phyloP scores from a whole-genome alignment of 345 rosid species.

The Eutrema japonicum region DNA sequence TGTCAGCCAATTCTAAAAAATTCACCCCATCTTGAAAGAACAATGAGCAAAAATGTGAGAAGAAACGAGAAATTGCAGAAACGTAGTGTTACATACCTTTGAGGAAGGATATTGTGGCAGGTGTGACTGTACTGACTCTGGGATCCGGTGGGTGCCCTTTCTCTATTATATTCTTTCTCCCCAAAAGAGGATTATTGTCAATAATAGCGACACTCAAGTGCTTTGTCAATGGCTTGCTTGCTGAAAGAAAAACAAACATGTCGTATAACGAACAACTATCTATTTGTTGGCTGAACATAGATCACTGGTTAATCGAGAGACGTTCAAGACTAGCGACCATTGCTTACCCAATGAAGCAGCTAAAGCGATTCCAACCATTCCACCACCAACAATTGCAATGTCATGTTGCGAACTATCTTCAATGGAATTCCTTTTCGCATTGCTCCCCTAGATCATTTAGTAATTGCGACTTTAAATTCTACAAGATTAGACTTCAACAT shows the following conservation, averaged over 20 bases:
- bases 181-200: conserved; percentile 81
- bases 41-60: neutral
- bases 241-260: conserved; percentile 53
- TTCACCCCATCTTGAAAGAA: neutral
- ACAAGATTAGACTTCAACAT: neutral
- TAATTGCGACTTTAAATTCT: conserved; percentile 5
- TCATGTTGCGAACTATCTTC: conserved; percentile 57
- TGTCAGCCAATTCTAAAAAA: conserved; percentile 1
- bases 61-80: neutral
- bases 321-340: neutral
- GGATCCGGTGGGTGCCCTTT: conserved; percentile 83
- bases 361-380: conserved; percentile 97
- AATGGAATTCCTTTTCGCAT: conserved; percentile 36
- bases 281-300: neutral
- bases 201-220: conserved; percentile 83
- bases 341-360: conserved; percentile 86
- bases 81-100: conserved; percentile 61
- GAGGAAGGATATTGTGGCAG: conserved; percentile 76
- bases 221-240: conserved; percentile 74
- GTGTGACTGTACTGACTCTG: conserved; percentile 94
- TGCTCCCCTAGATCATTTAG: conserved; percentile 43
- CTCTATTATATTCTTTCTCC: conserved; percentile 51
- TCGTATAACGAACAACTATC: neutral
- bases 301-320: neutral
- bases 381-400: conserved; percentile 92